Evolutionary conservation across 768 basidiomycete genomes (phyloP).

Genomic region (Amanita pallidorosea): DNA sequence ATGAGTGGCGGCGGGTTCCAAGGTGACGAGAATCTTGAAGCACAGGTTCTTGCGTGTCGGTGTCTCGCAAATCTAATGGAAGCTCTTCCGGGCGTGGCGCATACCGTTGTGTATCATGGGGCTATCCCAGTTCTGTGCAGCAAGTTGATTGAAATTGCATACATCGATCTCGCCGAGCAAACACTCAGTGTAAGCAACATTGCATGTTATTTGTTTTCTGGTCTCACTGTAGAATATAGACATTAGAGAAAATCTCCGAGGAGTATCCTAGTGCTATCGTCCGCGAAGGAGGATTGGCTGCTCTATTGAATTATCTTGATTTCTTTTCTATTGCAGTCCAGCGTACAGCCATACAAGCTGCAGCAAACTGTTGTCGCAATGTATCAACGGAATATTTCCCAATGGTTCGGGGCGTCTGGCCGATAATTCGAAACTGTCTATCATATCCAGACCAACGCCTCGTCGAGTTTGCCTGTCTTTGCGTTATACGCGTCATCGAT

Average conservation of each 20-base stretch:
- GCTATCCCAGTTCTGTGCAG: constrained; percentile 96
- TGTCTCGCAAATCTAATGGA: constrained; percentile 98
- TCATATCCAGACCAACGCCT: constrained; percentile 89
- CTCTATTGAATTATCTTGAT: constrained; percentile 90
- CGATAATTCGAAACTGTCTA: constrained; percentile 88
- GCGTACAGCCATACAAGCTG: constrained; percentile 91
- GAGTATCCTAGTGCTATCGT: constrained; percentile 96
- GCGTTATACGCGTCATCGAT: constrained; percentile 90
- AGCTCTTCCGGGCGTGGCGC: constrained; percentile 95
- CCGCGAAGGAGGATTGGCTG: constrained; percentile 88
- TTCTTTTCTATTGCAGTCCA: constrained; percentile 99
- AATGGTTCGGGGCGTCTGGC: constrained; percentile 85
- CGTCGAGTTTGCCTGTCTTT: constrained; percentile 95
- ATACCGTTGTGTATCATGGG: constrained; percentile 96
- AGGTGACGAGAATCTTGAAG: constrained; percentile 84
- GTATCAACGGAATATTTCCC: constrained; percentile 81
- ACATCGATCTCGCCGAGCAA: constrained; percentile 97
- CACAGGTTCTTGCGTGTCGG: constrained; percentile 91
- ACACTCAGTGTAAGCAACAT: constrained; percentile 80
- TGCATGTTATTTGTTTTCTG: constrained; percentile 4
- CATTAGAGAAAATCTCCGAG: constrained; percentile 96
- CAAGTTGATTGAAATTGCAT: constrained; percentile 94
- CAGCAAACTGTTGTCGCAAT: constrained; percentile 93
- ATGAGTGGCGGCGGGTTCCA: constrained; percentile 61
- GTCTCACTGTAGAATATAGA: constrained; percentile 36